A percentile compares a stretch with the other conserved stretches of the same genome.
phyloP scores from a whole-genome alignment of 2,329 filamentous ascomycete species.

The Calonectria fujianensis region DNA sequence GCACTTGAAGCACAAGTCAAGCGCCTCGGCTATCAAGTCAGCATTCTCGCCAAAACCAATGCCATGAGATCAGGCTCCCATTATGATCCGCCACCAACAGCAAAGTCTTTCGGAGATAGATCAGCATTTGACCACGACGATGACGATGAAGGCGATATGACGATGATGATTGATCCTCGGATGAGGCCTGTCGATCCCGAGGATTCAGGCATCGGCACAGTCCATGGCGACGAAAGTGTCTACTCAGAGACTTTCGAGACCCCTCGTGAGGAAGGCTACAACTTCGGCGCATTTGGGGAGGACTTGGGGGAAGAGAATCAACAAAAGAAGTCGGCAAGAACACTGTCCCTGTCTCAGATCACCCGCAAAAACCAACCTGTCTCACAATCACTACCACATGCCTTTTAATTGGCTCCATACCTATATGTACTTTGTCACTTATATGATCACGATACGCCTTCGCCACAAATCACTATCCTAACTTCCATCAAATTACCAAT shows the following conservation, averaged over 20 bases:
- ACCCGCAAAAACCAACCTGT: conserved; percentile 60
- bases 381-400: conserved; percentile 51
- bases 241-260: conserved; percentile 72
- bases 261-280: conserved; percentile 68
- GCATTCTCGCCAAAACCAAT: conserved; percentile 65
- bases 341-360: conserved; percentile 78
- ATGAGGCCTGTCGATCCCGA: conserved; percentile 55
- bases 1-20: conserved; percentile 75
- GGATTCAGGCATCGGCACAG: conserved; percentile 61
- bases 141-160: conserved; percentile 57
- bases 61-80: conserved; percentile 44
- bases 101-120: conserved; percentile 60
- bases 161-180: conserved; percentile 43
- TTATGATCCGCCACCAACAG: conserved; percentile 58
- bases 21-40: conserved; percentile 70
- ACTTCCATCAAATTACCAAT: conserved; percentile 1
- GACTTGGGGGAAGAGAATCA: conserved; percentile 64
- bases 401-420: conserved; percentile 46
- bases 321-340: conserved; percentile 75
- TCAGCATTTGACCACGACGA: conserved; percentile 67
- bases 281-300: conserved; percentile 65
- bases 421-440: conserved; percentile 11
- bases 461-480: conserved; percentile 16
- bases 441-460: conserved; percentile 33
- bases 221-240: conserved; percentile 64